A percentile compares a stretch with the other conserved stretches of the same genome.
These are phyloP conservation scores for Pezicula neosporulosa DNA, from an alignment of 2,329 filamentous ascomycete species.

Conservation along the genomic window DNA sequence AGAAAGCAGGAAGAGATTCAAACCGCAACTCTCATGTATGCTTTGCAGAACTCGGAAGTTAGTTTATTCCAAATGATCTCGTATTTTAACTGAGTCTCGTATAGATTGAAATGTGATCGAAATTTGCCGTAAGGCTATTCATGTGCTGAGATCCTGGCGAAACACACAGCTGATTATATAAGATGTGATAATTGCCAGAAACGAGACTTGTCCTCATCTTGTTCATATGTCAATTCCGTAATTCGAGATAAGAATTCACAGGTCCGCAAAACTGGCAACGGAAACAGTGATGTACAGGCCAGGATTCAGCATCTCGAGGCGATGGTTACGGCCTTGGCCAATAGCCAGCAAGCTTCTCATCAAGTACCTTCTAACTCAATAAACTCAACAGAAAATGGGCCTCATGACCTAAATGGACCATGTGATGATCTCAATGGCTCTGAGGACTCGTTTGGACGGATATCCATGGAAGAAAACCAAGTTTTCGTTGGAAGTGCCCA, in stretches of 20 bases:
- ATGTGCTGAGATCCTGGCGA: too few relatives aligned
- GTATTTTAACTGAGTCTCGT: neutral
- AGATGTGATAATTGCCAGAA: conserved; percentile 48
- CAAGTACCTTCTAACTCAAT: neutral
- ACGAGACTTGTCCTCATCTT: conserved; percentile 42
- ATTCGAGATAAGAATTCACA: conserved; percentile 18
- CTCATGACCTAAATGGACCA: neutral
- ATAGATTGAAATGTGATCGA: conserved; percentile 47
- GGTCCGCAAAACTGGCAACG: conserved; percentile 7
- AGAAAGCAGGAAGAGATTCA: conserved; percentile 10
- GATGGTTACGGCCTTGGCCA: conserved; percentile 51
- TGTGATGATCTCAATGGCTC: neutral
- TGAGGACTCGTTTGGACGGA: conserved; percentile 16
- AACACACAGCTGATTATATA: too few relatives aligned
- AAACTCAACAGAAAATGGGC: neutral
- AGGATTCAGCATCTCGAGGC: conserved; percentile 51
- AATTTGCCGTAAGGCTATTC: conserved; percentile 30
- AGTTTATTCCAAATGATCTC: neutral
- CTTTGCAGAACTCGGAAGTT: conserved; percentile 24
- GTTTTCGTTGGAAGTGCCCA: conserved; percentile 54
- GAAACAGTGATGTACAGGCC: conserved; percentile 45
- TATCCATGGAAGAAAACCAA: conserved; percentile 26
- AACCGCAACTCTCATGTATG: conserved; percentile 24
- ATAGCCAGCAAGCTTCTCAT: conserved; percentile 4
- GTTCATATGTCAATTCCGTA: conserved; percentile 45